Evolutionary conservation across 495 filamentous ascomycete genomes (phyloP), one percentile per base, ranked within the genome.

Genomic region (Penicillium argentinense): DNA sequence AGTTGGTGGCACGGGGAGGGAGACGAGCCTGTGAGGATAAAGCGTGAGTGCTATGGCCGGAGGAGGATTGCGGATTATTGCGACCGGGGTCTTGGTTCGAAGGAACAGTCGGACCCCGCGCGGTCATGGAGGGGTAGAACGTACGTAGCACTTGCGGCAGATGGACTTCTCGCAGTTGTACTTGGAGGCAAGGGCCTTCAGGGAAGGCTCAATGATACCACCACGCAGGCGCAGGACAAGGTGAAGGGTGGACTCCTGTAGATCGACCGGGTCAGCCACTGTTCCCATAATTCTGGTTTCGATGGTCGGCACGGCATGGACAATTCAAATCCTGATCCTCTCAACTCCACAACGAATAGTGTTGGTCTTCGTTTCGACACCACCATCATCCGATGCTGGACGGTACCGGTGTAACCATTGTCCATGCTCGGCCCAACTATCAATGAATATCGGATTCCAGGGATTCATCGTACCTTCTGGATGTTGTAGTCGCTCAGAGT

Each of bases 131-230:
- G 36, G 16, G 9, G 29, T 25, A 43, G 11, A 39, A 84, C 85
- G 59, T 80, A 91, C 88, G 74, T 96, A 97, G 85, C 92, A 98
- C 84, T 98, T 97, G 79, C 93, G 92, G 87, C 93, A 98, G 76
- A 98, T 96, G 84, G 88, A 88, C 87, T 98, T 98, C 53, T 98
- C 93, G 86, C 92, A 97, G 82, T 98, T 98, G 84, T 91, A 97
- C 81, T 96, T 97, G 78, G 83, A 87, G 57, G 93, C 93, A 55
- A 98, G 86, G 49, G 90, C 95, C 84, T 98, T 98, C 63, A 98
- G 83, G 60, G 90, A 96, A 63, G 93, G 93, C 81, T 98, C 93
- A 67, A 98, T 98, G 79, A 98, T 91, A 78, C 93, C 93, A 77
- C 93, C 93, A 80, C 93, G 91, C 60, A 98, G 92, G 81, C 93